Percentiles rank a stretch among this genome's conserved stretches.
phyloP scores from a whole-genome alignment of 2,329 filamentous ascomycete genomes.

The Taxawa tesnikishii region DNA sequence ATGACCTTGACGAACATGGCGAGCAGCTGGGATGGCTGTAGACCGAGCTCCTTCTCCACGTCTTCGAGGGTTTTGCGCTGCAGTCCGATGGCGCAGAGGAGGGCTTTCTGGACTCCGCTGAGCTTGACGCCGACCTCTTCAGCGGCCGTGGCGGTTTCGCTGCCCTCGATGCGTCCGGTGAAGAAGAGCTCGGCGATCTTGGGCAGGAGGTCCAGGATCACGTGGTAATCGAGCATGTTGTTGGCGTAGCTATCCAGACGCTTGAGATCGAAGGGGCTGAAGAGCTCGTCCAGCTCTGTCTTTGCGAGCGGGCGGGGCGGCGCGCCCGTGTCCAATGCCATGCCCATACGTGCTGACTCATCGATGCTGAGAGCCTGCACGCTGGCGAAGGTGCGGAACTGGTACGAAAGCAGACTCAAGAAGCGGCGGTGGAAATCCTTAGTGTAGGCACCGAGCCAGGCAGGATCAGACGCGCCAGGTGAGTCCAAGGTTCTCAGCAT shows the following conservation, averaged over 20 bases:
- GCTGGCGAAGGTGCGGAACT: conserved; percentile 74
- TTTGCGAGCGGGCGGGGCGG: conserved; percentile 54
- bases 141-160: too few species aligned
- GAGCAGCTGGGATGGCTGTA: conserved; percentile 67
- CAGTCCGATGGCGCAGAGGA: conserved; percentile 80
- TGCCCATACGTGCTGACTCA: conserved; percentile 66
- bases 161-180: conserved; percentile 49
- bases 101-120: conserved; percentile 70
- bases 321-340: conserved; percentile 42
- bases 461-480: conserved; percentile 51
- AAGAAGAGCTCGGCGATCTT: conserved; percentile 77
- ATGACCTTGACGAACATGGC: conserved; percentile 98
- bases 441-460: conserved; percentile 84
- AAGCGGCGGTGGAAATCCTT: conserved; percentile 94
- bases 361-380: conserved; percentile 75
- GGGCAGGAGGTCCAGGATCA: conserved; percentile 86
- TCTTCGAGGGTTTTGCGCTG: conserved; percentile 80
- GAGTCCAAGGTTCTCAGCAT: conserved; percentile 71
- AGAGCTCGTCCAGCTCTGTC: conserved; percentile 58
- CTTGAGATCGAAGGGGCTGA: conserved; percentile 91
- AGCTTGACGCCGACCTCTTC: too few species aligned
- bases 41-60: conserved; percentile 63
- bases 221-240: conserved; percentile 95
- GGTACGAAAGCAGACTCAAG: conserved; percentile 76
- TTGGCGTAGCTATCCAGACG: conserved; percentile 90